Evolutionary conservation across 768 basidiomycete genomes (phyloP).

Genomic region (Trametopsis cervina): DNA sequence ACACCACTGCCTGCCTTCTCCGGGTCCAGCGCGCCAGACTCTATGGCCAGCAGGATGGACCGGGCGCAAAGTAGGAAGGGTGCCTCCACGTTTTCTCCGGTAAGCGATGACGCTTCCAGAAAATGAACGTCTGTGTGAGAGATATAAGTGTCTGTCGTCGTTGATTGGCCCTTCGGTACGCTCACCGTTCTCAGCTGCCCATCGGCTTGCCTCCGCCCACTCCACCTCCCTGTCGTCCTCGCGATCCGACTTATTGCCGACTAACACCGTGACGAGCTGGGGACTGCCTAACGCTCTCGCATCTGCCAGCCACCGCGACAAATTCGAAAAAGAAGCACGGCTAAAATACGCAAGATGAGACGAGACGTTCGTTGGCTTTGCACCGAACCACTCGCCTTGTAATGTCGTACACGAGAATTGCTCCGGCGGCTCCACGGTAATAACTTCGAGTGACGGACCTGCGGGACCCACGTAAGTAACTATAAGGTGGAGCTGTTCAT

Average conservation of each 20-base stretch:
- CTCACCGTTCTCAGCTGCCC: slow-evolving; percentile 93
- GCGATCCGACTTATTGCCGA: slow-evolving; percentile 93
- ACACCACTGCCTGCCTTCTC: slow-evolving; percentile 94
- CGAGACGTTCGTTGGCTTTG: neutral
- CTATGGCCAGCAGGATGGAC: slow-evolving; percentile 84
- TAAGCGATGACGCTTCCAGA: slow-evolving; percentile 86
- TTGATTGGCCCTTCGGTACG: neutral
- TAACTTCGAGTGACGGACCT: slow-evolving; percentile 93
- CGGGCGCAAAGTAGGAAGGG: slow-evolving; percentile 87
- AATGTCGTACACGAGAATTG: slow-evolving; percentile 90
- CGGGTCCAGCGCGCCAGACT: slow-evolving; percentile 85
- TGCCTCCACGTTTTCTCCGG: slow-evolving; percentile 90
- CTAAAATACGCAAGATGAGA: slow-evolving; percentile 34
- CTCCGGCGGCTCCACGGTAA: slow-evolving; percentile 91
- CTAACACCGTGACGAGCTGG: slow-evolving; percentile 81
- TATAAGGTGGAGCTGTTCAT: neutral
- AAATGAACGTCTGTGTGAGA: slow-evolving; percentile 72
- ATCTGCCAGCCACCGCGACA: slow-evolving; percentile 89
- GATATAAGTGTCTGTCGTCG: slow-evolving; percentile 5
- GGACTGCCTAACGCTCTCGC: slow-evolving; percentile 90
- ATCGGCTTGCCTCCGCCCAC: slow-evolving; percentile 89
- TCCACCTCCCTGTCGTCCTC: slow-evolving; percentile 95
- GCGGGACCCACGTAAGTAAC: slow-evolving; percentile 14
- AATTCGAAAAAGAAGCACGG: slow-evolving; percentile 78
- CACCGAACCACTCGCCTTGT: slow-evolving; percentile 75